Evolutionary conservation across 2,329 filamentous ascomycete genomes (phyloP), one percentile per base, ranked within the genome.

Genomic region (Fusarium drepaniforme): DNA sequence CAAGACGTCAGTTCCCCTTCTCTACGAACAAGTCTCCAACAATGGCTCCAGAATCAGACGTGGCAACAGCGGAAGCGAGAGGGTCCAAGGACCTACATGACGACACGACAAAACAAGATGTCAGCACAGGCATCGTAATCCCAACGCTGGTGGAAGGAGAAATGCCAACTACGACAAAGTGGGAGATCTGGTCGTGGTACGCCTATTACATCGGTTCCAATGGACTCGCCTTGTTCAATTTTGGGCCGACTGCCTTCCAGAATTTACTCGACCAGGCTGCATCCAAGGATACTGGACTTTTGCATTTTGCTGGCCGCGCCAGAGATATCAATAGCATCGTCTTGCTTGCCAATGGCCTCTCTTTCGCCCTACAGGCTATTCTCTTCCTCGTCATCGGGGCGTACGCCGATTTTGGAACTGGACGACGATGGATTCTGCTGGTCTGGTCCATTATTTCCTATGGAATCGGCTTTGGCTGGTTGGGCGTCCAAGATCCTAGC

Each of bases 191-290:
- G 58, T 72, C 78, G 4, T 81, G 77, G 77, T 82, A 82, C 64
- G 68, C 75, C 38, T 93, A 93, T 81, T 93, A 93, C 78, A 88
- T 93, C 62, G 91, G 91, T 57, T 90, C 92, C 78, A 93, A 93
- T 80, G 91, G 91, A 8, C 86, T 87, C 71, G 87, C 87, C 11
- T 84, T 89, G 60, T 92, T 92, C 87, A 92, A 91, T 78, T 92
- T 92, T 79, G 90, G 87, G 4, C 90, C 90, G 1, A 91, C 90
- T 3, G 89, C 89, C 21, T 92, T 92, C 67, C 91, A 93, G 76
- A 92, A 92, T 75, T 82, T 93, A 11, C 83, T 93, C 30, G 88
- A 86, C 62, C 88, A 92, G 79, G 90, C 91, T 0, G 90, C 90
- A 5, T 86, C 88, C 9, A 84, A 84, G 4, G 86, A 89, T 59